Percentiles rank a stretch among this genome's conserved stretches.
Evolutionary conservation across 2,329 filamentous ascomycete species (phyloP).

Genomic region (Cladosporium colombiae): DNA sequence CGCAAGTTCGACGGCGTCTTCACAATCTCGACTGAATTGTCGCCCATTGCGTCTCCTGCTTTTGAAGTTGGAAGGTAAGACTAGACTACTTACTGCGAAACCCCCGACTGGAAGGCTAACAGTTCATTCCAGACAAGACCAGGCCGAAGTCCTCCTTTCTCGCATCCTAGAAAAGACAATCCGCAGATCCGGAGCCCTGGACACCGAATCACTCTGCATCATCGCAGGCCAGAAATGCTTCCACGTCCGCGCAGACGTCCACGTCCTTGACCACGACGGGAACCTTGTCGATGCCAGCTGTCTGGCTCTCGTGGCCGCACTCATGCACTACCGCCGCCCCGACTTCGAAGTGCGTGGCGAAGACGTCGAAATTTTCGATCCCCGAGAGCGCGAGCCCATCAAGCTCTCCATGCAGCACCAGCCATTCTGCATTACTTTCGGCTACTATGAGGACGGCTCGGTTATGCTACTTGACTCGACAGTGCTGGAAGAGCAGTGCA

Average conservation of each 20-base stretch:
- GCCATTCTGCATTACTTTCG: conserved; percentile 88
- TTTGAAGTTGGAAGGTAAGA: conserved; percentile 78
- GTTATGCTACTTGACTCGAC: conserved; percentile 72
- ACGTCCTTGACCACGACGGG: conserved; percentile 88
- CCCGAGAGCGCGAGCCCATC: conserved; percentile 85
- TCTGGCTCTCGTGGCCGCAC: conserved; percentile 80
- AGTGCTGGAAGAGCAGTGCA: conserved; percentile 73
- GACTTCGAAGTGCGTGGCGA: conserved; percentile 87
- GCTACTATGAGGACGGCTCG: conserved; percentile 73
- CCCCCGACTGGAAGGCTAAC: conserved; percentile 30
- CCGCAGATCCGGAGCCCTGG: conserved; percentile 85
- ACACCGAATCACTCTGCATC: conserved; percentile 94
- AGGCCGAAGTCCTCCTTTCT: conserved; percentile 76
- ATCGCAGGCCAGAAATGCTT: conserved; percentile 89
- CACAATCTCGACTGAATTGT: conserved; percentile 86
- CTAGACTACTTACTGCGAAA: neutral
- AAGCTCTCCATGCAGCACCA: conserved; percentile 88
- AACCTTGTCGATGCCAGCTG: conserved; percentile 85
- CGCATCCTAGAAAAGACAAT: conserved; percentile 91
- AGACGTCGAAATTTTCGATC: conserved; percentile 77
- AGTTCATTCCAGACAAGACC: conserved; percentile 32
- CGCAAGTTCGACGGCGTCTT: conserved; percentile 95
- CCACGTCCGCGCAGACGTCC: conserved; percentile 85
- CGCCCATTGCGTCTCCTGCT: conserved; percentile 85
- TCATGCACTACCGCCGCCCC: conserved; percentile 88